Evolutionary conservation across 1,139 yeast species (phyloP).

Genomic region (Torulaspora globosa): DNA sequence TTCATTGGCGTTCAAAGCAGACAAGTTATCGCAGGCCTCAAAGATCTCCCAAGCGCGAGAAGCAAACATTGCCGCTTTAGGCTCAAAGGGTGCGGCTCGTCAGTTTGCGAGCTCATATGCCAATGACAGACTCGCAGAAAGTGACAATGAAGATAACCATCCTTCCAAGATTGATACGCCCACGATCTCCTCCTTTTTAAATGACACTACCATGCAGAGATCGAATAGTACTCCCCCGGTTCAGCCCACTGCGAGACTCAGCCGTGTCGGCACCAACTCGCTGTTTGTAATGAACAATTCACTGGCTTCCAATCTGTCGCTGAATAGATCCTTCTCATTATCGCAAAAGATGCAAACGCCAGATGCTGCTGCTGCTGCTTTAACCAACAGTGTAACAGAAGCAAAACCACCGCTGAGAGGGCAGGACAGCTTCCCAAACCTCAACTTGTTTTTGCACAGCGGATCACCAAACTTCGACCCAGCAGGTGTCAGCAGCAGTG

Average conservation of each 20-base stretch:
- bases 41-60: background rate
- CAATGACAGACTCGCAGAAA: slow-evolving; percentile 1
- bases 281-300: slow-evolving; percentile 23
- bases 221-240: slow-evolving; percentile 16
- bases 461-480: slow-evolving; percentile 9
- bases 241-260: background rate
- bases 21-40: background rate
- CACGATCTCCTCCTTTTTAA: slow-evolving; percentile 3
- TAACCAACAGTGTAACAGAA: slow-evolving; percentile 5
- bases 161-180: slow-evolving; percentile 1
- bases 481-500: slow-evolving; percentile 4
- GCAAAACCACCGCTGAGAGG: slow-evolving; percentile 6
- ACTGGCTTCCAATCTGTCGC: slow-evolving; percentile 15
- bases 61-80: background rate
- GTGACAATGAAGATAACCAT: slow-evolving; percentile 4
- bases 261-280: slow-evolving; percentile 22
- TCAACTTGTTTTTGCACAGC: slow-evolving; percentile 19
- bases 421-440: slow-evolving; percentile 19
- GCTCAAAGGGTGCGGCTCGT: background rate
- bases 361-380: slow-evolving; percentile 8
- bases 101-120: slow-evolving; percentile 1
- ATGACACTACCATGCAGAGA: slow-evolving; percentile 14
- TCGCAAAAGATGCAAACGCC: slow-evolving; percentile 3
- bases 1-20: background rate
- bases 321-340: slow-evolving; percentile 17